Evolutionary conservation across 2,329 filamentous ascomycete species (phyloP).

Genomic region (Metarhizium brunneum): DNA sequence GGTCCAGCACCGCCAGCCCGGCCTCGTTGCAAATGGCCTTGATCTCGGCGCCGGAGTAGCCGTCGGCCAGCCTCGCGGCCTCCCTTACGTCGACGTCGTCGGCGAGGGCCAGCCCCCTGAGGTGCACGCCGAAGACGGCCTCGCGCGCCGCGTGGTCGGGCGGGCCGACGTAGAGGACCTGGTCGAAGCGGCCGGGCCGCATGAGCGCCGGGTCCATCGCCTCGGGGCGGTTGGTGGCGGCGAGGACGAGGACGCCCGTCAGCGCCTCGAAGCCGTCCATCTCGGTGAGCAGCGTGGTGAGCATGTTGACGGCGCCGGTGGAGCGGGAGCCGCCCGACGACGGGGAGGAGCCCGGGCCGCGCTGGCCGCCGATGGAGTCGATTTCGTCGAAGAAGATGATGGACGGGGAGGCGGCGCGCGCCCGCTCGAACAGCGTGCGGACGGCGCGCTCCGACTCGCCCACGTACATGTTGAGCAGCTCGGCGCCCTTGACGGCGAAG

Average conservation of each 20-base stretch:
- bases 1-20: conserved; percentile 32
- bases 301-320: conserved; percentile 61
- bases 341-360: conserved; percentile 33
- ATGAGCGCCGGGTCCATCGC: conserved; percentile 78
- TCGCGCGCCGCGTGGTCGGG: conserved; percentile 64
- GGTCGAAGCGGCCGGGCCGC: conserved; percentile 77
- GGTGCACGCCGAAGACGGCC: conserved; percentile 66
- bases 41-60: conserved; percentile 81
- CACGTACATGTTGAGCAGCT: conserved; percentile 94
- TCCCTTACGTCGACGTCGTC: conserved; percentile 55
- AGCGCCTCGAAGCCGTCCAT: conserved; percentile 91
- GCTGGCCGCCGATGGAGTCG: conserved; percentile 64
- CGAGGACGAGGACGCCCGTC: conserved; percentile 76
- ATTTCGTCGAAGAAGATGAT: conserved; percentile 98
- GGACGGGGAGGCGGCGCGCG: conserved; percentile 74
- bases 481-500: conserved; percentile 86
- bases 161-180: conserved; percentile 75
- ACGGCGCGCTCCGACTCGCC: conserved; percentile 86
- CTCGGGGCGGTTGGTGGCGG: conserved; percentile 86
- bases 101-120: conserved; percentile 48
- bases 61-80: conserved; percentile 58
- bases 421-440: conserved; percentile 77
- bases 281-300: conserved; percentile 84
- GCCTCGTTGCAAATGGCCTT: conserved; percentile 40
- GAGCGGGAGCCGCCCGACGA: conserved; percentile 22